Percentiles rank a stretch among this genome's conserved stretches.
Conservation (phyloP, 2,329 filamentous ascomycete species). For the Cladosporium cucumerinum region DNA sequence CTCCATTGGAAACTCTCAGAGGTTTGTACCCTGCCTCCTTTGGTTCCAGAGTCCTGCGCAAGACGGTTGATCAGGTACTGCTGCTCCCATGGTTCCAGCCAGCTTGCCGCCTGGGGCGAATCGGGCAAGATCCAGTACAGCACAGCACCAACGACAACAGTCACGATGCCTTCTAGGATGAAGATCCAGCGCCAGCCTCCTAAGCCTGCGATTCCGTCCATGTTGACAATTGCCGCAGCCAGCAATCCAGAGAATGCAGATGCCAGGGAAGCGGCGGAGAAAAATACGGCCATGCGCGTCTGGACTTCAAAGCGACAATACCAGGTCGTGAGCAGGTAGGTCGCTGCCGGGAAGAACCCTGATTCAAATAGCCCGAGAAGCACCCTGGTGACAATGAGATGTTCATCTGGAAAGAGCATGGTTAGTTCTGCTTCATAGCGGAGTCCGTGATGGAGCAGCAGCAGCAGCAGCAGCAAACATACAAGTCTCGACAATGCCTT, state of each 20-base stretch:
- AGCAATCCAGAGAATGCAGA: constrained; percentile 52
- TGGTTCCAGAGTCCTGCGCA: constrained; percentile 1
- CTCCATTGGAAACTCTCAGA: constrained; percentile 37
- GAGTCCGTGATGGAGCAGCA: background rate
- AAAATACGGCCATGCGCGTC: constrained; percentile 45
- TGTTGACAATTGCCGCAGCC: constrained; percentile 54
- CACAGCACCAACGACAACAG: constrained; percentile 26
- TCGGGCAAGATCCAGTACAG: constrained; percentile 52
- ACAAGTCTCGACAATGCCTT: constrained; percentile 32
- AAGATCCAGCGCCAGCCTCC: constrained; percentile 41
- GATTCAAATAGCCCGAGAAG: constrained; percentile 49
- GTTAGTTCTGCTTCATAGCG: background rate
- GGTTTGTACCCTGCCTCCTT: constrained; percentile 43
- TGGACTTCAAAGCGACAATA: constrained; percentile 43
- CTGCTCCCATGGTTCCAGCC: constrained; percentile 49
- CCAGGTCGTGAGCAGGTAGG: constrained; percentile 59
- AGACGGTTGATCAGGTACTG: constrained; percentile 40
- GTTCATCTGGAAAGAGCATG: constrained; percentile 18
- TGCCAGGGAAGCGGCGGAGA: constrained; percentile 49
- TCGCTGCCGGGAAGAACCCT: constrained; percentile 53
- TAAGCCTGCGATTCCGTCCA: constrained; percentile 51
- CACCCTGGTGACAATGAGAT: constrained; percentile 8
- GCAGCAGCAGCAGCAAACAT: constrained; percentile 10
- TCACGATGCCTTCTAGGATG: constrained; percentile 25
- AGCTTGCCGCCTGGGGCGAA: constrained; percentile 55